phyloP scores from a whole-genome alignment of 106 monocot species.

The Narthecium ossifragum region DNA sequence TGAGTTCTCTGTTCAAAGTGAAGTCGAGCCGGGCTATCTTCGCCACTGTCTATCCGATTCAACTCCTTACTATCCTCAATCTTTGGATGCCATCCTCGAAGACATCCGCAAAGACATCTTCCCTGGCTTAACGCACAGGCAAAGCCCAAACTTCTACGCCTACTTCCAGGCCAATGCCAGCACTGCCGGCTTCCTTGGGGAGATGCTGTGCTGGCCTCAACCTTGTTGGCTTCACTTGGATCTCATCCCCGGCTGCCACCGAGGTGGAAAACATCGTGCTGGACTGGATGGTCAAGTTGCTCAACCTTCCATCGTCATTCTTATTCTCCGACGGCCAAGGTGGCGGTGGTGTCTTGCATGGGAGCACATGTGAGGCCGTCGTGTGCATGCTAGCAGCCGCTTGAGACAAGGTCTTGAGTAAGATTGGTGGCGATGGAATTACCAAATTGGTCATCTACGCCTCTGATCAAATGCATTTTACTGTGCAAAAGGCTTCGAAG shows the following conservation, averaged over 20 bases:
- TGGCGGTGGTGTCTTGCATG: conserved; percentile 31
- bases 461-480: conserved; percentile 61
- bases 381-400: conserved; percentile 40
- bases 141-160: conserved; percentile 44
- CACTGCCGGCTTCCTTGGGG: conserved; percentile 42
- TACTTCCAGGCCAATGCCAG: conserved; percentile 41
- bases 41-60: conserved; percentile 12
- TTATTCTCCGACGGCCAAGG: conserved; percentile 26
- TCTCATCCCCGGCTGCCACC: conserved; percentile 54
- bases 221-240: conserved; percentile 46
- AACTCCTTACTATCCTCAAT: conserved; percentile 16
- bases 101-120: conserved; percentile 28
- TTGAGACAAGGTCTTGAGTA: conserved; percentile 20
- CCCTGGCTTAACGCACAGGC: conserved; percentile 57
- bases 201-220: conserved; percentile 47
- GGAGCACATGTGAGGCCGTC: conserved; percentile 37
- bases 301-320: conserved; percentile 26
- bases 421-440: conserved; percentile 10
- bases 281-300: conserved; percentile 43
- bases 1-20: conserved; percentile 22
- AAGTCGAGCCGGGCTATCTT: conserved; percentile 40
- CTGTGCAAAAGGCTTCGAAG: conserved; percentile 30
- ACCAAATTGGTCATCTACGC: conserved; percentile 36
- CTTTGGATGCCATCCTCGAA: conserved; percentile 26
- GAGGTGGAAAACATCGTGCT: conserved; percentile 51